A percentile compares a stretch with the other conserved stretches of the same genome.
Evolutionary conservation across 805 yeast genomes (phyloP).

Genomic region (Wickerhamomyces ciferrii): DNA sequence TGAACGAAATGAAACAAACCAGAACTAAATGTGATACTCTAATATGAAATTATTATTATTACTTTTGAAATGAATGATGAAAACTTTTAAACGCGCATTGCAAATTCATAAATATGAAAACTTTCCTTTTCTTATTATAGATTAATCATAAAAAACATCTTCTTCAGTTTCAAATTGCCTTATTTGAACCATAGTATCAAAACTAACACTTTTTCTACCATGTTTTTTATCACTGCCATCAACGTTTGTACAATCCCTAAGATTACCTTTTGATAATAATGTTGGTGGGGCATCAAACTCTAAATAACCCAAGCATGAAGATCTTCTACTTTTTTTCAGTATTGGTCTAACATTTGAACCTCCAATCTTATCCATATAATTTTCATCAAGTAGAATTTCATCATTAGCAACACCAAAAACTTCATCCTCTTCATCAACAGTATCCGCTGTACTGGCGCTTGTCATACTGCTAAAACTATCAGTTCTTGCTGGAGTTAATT

Average conservation of each 20-base stretch:
- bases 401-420: background rate
- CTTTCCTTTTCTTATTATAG: too few species aligned
- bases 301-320: conserved; percentile 5
- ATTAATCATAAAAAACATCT: too few species aligned
- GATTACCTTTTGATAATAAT: background rate
- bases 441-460: conserved; percentile 1
- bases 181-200: conserved; percentile 22
- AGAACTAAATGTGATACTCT: too few species aligned
- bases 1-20: too few species aligned
- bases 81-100: too few species aligned
- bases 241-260: background rate
- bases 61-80: too few species aligned
- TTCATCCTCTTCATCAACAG: conserved; percentile 2
- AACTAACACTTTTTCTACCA: conserved; percentile 17
- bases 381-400: background rate
- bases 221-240: conserved; percentile 1
- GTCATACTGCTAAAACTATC: background rate
- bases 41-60: too few species aligned
- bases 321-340: conserved; percentile 11
- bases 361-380: conserved; percentile 3
- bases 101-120: too few species aligned
- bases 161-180: conserved; percentile 13
- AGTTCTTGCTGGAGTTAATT: background rate
- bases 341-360: conserved; percentile 14
- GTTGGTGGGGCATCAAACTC: conserved; percentile 3